These are phyloP conservation scores for Gentiana dahurica DNA, from an alignment of 257 asterid genomes.

Conservation along the genomic window DNA sequence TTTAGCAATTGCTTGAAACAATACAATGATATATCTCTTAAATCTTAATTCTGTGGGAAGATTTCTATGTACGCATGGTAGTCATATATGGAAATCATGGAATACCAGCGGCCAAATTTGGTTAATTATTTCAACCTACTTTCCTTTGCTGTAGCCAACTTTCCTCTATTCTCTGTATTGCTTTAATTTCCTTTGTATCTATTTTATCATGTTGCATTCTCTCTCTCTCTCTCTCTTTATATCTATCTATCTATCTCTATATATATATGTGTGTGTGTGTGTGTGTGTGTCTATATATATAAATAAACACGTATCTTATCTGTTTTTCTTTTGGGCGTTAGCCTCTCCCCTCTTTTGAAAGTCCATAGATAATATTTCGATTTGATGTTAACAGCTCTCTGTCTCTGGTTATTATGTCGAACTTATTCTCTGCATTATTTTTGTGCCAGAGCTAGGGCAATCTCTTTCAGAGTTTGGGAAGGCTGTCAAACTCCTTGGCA, in stretches of 20 bases:
- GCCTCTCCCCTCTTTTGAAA: too few species aligned
- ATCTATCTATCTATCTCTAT: too few species aligned
- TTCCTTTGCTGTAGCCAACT: not conserved
- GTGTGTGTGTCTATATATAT: not conserved
- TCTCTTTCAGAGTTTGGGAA: constrained; percentile 86
- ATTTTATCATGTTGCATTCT: not conserved
- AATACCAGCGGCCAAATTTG: not conserved
- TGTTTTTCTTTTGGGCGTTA: not conserved
- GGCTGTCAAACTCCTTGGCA: constrained; percentile 87
- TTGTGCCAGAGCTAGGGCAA: constrained; percentile 71
- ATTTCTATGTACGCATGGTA: too few species aligned
- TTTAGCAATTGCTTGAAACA: too few species aligned
- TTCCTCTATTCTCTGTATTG: too few species aligned
- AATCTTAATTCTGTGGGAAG: too few species aligned
- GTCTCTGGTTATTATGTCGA: not conserved
- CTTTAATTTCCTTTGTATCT: too few species aligned
- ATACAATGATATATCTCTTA: too few species aligned
- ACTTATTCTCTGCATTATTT: not conserved
- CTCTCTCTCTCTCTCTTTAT: not conserved
- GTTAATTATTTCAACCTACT: not conserved
- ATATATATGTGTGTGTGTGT: too few species aligned
- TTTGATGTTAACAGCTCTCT: not conserved
- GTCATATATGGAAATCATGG: not conserved
- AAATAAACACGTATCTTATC: not conserved
- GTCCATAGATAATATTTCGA: not conserved